Base-by-base conservation (phyloP, 2,329 filamentous ascomycete genomes). In the Phaeosphaeriaceae sp. region DNA sequence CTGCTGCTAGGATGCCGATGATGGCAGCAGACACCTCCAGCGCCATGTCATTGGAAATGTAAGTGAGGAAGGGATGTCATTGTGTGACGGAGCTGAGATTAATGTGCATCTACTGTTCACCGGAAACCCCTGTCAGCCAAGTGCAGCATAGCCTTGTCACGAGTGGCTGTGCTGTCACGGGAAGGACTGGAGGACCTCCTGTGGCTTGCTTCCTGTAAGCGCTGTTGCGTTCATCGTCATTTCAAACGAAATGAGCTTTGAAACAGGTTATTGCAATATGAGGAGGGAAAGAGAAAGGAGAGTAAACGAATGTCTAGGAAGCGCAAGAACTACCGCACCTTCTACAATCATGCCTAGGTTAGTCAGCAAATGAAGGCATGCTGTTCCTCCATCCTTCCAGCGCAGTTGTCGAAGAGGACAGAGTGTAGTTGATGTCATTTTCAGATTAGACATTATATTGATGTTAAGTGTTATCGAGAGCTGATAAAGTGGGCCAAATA, bases 1-100 rank as follows among this genome's bases (percentile, higher is more conserved):
- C 56, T 11, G 58, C 61, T 3, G 56, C 53, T 1, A 61, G 25
- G 19, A 63, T 63, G 15, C 58, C 56, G 36, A 61, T 41, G 25
- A 63, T 58, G 13, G 61, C 53, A 22, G 53, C 61, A 25, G 61
- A 50, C 11, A 58, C 51, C 33, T 56, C 53, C 17, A 56, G 17
- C 11, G 42, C 40, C 53, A 56, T 56, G 31, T 22, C 10, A 45
- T 22, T 45, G 41, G 41, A 44, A 44, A 44, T 19, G 4, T 15
- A 20, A 3, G 17, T 44, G n/a, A 44, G 41, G 11, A 19, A 20
- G n/a, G 20, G n/a, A 21, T 44, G 41, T 36, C 31, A 36, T 13
- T 36, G 31, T 36, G 31, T 7, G 31, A 36, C 31, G 6, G 3
- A 36, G 31, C 31, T 36, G 31, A 13, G 31, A 36, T 36, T 36